Base-by-base conservation (phyloP, 2,329 filamentous ascomycete genomes). In the Trichophyton equinum region DNA sequence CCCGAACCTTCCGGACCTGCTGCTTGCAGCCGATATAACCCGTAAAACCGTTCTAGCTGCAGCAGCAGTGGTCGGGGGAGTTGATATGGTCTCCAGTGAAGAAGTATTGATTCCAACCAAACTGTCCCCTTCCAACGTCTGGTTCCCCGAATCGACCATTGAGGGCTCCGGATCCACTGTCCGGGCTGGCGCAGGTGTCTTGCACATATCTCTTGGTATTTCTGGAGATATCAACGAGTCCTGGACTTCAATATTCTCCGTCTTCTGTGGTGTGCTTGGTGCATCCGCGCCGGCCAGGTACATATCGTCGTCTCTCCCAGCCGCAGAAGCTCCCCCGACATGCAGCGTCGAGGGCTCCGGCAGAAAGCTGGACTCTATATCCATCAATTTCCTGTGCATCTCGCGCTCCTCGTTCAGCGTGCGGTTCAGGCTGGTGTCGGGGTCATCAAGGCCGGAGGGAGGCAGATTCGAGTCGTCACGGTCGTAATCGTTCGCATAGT, bases 341-440 rank as follows among this genome's bases (percentile, higher is more conserved):
- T 73, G 72, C 22, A 78, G 70, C 1, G 74, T 73, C 2, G 79
- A 79, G 1, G 76, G 74, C 53, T 84, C 82, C 0, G 82, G 82
- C 51, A 85, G 63, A 65, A 85, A 85, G 67, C 82, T 85, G 2
- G 83, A 85, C 68, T 85, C 83, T 60, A 85, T 77, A 65, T 85
- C 82, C 76, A 82, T 78, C 64, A 85, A 69, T 64, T 80, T 80
- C 61, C 78, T 76, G 65, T 79, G 78, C 80, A 85, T 84, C 66
- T 83, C 82, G 59, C 74, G 74, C 69, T 85, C 82, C 65, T 83
- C 77, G 40, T 84, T 67, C 30, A 75, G 67, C 0, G 74, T 77
- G 60, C 75, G 72, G 57, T 76, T 75, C 42, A 63, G 44, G 18
- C 55, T 58, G 20, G 58, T 30, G 20, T 63, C 59, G 33, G 36